Percentiles rank a stretch among this genome's conserved stretches.
phyloP scores from a whole-genome alignment of 2,329 filamentous ascomycete genomes.

The Venturiaceae sp. region DNA sequence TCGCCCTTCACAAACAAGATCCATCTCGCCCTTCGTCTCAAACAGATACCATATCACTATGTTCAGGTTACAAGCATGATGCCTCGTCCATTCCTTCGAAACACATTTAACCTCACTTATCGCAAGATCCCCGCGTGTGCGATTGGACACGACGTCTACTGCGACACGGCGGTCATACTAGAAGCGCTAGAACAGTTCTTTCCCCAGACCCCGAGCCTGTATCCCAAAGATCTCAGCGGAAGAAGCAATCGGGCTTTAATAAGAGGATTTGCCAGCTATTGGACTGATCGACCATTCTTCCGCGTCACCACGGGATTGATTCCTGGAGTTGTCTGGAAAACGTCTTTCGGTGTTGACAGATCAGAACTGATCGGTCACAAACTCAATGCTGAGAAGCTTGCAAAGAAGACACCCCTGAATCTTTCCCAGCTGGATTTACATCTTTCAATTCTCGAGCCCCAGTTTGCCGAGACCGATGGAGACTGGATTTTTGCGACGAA shows the following conservation, averaged over 20 bases:
- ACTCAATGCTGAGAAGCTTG: constrained; percentile 26
- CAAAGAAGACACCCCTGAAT: constrained; percentile 27
- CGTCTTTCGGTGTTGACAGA: constrained; percentile 28
- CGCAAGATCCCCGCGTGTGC: constrained; percentile 26
- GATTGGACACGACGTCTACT: constrained; percentile 24
- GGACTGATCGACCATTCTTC: constrained; percentile 30
- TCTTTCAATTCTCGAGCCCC: constrained; percentile 25
- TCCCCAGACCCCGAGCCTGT: constrained; percentile 18
- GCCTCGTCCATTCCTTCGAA: constrained; percentile 24
- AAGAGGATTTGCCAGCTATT: constrained; percentile 30
- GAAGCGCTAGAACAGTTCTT: constrained; percentile 24
- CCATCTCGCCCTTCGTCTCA: constrained; percentile 23
- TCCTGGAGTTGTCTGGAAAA: constrained; percentile 27
- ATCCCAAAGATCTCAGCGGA: constrained; percentile 21
- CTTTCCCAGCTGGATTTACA: constrained; percentile 27
- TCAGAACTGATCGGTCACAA: constrained; percentile 28
- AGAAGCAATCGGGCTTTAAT: constrained; percentile 25
- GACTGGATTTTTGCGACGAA: constrained; percentile 26
- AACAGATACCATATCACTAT: constrained; percentile 26
- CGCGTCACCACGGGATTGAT: constrained; percentile 30
- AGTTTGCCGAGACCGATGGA: constrained; percentile 16
- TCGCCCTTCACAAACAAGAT: constrained; percentile 28
- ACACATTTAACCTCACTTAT: constrained; percentile 27
- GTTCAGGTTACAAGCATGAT: constrained; percentile 22
- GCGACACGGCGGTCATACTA: constrained; percentile 23